Base-by-base conservation (phyloP, 192 early-diverging fungal species). In the Coemansia sp. region DNA sequence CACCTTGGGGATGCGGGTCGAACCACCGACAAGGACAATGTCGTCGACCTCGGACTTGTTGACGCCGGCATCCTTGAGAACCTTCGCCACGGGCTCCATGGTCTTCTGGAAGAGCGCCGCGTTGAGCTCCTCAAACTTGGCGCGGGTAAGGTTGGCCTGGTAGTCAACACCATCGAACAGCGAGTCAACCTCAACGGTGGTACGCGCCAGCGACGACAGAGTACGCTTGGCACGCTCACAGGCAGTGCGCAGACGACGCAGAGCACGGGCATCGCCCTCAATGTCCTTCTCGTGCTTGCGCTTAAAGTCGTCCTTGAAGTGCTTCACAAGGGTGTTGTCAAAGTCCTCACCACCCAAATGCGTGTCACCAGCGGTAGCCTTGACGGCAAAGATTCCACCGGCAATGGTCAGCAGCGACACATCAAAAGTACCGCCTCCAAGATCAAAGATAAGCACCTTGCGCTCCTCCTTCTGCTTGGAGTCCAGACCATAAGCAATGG, bases 1-100 rank as follows among this genome's bases (percentile, higher is more conserved):
- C 76, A 96, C 86, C 84, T 93, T 94, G 83, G 94, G 94, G 73
- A 96, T 96, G 80, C 92, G 93, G 54, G 93, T 93, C 38, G 92
- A 94, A 59, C 94, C 93, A 70, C 94, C 92, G 44, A 91, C 90
- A 49, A 93, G 85, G 64, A 93, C 88, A 60, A 93, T 84, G 70
- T 91, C 93, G 71, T 90, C 71, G 63, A 93, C 82, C 49, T 88
- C 82, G 64, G 79, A 83, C 85, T 94, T 94, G 82, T 82, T 68
- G 63, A 87, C 79, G 69, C 83, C 84, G 76, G 88, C 87, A 81
- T 94, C 92, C 80, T 86, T 85, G 56, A 91, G 79, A 62, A 88
- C 89, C 82, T 88, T 83, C 31, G 78, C 76, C 56, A 88, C 86
- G 48, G 89, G 89, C 57, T 91, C 85, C 55, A 91, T 72, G 76